Percentiles rank a stretch among this genome's conserved stretches.
Evolutionary conservation across 164 flowering plant species (phyloP).

Genomic region (Stephania japonica): DNA sequence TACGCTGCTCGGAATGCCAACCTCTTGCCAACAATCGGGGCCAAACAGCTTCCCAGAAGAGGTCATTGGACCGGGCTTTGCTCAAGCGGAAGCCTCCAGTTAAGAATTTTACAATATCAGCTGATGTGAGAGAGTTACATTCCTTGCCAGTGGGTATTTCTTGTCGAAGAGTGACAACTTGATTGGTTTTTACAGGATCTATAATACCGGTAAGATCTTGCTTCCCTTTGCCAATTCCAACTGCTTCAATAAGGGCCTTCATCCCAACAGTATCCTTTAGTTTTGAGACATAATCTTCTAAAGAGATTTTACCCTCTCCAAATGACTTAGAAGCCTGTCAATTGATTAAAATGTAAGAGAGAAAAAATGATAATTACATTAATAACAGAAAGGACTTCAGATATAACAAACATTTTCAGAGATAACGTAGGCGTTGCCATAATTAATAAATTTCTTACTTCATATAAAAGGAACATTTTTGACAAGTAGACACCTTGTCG

Average conservation of each 20-base stretch:
- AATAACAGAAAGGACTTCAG: not conserved
- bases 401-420: not conserved
- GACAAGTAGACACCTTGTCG: not conserved
- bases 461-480: not conserved
- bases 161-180: slow-evolving; percentile 27
- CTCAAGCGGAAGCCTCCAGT: slow-evolving; percentile 81
- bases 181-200: slow-evolving; percentile 43
- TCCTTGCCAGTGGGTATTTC: slow-evolving; percentile 73
- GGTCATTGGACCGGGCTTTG: slow-evolving; percentile 79
- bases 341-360: not conserved
- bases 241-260: slow-evolving; percentile 53
- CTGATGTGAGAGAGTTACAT: slow-evolving; percentile 58
- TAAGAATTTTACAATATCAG: slow-evolving; percentile 59
- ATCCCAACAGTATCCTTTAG: slow-evolving; percentile 59
- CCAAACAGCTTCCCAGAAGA: slow-evolving; percentile 99
- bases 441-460: not conserved
- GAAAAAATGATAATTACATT: not conserved
- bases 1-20: slow-evolving; percentile 95
- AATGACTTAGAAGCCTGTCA: slow-evolving; percentile 56
- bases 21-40: slow-evolving; percentile 94
- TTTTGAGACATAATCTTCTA: slow-evolving; percentile 63
- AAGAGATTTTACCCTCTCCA: slow-evolving; percentile 49
- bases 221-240: slow-evolving; percentile 88
- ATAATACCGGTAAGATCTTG: slow-evolving; percentile 62
- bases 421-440: not conserved